A percentile compares a stretch with the other conserved stretches of the same genome.
Evolutionary conservation across 768 basidiomycete genomes (phyloP).

Genomic region (Hericium alpestre): DNA sequence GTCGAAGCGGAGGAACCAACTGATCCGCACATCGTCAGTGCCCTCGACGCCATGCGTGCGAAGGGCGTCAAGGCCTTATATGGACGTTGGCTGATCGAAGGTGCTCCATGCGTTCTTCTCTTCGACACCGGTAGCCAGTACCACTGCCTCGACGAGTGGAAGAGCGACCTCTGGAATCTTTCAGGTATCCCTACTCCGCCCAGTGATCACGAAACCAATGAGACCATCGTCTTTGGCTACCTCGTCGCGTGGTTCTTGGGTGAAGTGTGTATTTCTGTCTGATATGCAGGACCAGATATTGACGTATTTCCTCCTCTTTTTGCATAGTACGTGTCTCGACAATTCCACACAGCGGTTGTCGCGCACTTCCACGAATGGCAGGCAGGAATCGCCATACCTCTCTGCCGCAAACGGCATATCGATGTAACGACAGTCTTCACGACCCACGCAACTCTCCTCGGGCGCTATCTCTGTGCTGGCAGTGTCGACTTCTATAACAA

Average conservation of each 20-base stretch:
- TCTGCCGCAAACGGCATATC: constrained; percentile 92
- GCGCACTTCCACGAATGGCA: constrained; percentile 99
- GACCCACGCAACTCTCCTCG: constrained; percentile 95
- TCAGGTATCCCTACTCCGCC: constrained; percentile 96
- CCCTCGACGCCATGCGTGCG: constrained; percentile 71
- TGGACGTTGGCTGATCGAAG: constrained; percentile 97
- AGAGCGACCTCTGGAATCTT: constrained; percentile 94
- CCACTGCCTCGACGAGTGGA: constrained; percentile 93
- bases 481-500: constrained; percentile 99
- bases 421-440: constrained; percentile 99
- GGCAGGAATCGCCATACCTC: constrained; percentile 87
- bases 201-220: constrained; percentile 96
- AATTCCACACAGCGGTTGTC: constrained; percentile 80
- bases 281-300: background rate
- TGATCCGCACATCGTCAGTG: constrained; percentile 64
- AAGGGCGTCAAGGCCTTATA: constrained; percentile 91
- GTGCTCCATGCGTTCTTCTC: constrained; percentile 86
- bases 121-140: constrained; percentile 91
- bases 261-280: constrained; percentile 48
- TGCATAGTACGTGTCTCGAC: constrained; percentile 65
- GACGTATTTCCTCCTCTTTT: constrained; percentile 8
- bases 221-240: constrained; percentile 95
- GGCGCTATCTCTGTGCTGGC: constrained; percentile 96
- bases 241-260: constrained; percentile 99
- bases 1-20: constrained; percentile 88